Conservation (phyloP, 2,329 filamentous ascomycete species). For the Chaetomiaceae sp. region DNA sequence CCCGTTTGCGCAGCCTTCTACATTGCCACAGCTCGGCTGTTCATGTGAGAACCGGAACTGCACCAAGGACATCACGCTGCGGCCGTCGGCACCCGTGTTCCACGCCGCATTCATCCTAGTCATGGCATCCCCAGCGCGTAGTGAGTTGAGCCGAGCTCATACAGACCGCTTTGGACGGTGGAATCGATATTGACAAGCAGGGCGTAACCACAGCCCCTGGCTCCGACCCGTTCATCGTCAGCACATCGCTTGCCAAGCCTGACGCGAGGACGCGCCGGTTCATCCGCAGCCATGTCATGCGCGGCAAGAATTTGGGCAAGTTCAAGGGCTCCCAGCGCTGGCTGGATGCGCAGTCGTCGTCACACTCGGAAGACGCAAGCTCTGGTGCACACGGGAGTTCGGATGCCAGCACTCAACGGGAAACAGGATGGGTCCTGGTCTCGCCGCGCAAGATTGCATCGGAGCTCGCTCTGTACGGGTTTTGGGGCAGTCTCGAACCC, state of each 20-base stretch:
- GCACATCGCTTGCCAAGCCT: slow-evolving; percentile 16
- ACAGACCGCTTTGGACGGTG: not conserved
- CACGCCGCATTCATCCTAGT: too few relatives aligned
- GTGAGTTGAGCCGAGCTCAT: too few relatives aligned
- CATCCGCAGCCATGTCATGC: slow-evolving; percentile 29
- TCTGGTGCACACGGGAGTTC: too few relatives aligned
- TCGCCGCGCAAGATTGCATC: slow-evolving; percentile 2
- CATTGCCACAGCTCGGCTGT: too few relatives aligned
- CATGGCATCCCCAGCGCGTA: too few relatives aligned
- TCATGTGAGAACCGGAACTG: too few relatives aligned
- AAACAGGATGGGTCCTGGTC: too few relatives aligned
- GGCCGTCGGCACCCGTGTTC: too few relatives aligned
- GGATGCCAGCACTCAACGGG: not conserved
- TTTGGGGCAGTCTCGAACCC: not conserved
- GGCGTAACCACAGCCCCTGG: not conserved
- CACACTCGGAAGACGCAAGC: too few relatives aligned
- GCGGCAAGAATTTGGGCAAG: slow-evolving; percentile 24
- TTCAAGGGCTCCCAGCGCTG: not conserved
- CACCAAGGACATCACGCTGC: too few relatives aligned
- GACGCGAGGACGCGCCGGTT: slow-evolving; percentile 18
- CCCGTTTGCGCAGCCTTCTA: too few relatives aligned
- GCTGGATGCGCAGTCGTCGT: not conserved
- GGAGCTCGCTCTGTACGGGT: not conserved
- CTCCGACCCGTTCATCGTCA: slow-evolving; percentile 4
- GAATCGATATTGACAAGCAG: slow-evolving; percentile 1